A percentile compares a stretch with the other conserved stretches of the same genome.
phyloP scores from a whole-genome alignment of 2,329 filamentous ascomycete species.

The Epichloe coenophiala region DNA sequence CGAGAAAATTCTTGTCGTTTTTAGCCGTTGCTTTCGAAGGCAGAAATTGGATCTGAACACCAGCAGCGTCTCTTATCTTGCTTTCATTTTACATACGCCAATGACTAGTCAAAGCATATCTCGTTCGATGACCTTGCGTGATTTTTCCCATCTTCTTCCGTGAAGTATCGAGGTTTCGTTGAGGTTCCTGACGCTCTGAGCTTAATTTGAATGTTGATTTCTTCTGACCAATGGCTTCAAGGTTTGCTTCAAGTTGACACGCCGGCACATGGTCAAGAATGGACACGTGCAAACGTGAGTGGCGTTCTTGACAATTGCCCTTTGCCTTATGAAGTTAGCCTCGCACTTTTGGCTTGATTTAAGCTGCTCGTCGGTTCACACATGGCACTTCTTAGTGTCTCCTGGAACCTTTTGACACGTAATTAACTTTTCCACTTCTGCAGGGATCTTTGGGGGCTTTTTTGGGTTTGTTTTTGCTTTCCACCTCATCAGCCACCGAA shows the following conservation, averaged over 20 bases:
- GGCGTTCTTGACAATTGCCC: background rate
- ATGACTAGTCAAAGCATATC: constrained; percentile 2
- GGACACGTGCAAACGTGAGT: background rate
- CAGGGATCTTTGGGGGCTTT: too few species aligned
- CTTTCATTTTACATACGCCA: constrained; percentile 1
- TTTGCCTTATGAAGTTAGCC: background rate
- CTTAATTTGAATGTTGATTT: background rate
- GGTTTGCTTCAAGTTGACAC: background rate
- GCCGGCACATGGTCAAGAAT: background rate
- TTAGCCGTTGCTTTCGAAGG: constrained; percentile 13
- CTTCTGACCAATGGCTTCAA: background rate
- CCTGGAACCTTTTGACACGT: background rate
- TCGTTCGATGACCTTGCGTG: background rate
- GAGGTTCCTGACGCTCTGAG: background rate
- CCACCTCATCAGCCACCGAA: background rate
- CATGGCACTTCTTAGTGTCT: background rate
- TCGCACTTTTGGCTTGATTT: background rate
- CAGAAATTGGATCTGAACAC: constrained; percentile 18
- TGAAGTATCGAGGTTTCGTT: background rate
- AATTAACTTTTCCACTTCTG: background rate
- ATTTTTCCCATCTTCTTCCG: background rate
- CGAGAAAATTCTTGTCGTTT: constrained; percentile 12
- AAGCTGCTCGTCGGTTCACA: background rate
- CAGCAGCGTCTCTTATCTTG: constrained; percentile 9
- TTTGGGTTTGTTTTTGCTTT: background rate